Percentiles rank a stretch among this genome's conserved stretches.
phyloP scores from a whole-genome alignment of 1,284 basidiomycete species.

The Naganishia liquefaciens region DNA sequence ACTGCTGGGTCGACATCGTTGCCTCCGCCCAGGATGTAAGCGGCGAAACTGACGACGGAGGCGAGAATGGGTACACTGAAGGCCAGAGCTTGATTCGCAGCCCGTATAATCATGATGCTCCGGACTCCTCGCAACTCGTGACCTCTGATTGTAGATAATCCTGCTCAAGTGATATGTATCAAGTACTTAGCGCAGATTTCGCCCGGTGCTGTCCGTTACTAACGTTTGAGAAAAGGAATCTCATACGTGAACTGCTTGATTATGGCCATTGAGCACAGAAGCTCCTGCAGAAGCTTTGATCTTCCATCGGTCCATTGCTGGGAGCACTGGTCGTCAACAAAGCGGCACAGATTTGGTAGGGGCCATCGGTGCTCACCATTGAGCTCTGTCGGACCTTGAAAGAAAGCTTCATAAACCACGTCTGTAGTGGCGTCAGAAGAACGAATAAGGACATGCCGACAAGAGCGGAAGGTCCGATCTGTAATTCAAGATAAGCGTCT shows the following conservation, averaged over 20 bases:
- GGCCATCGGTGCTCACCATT: conserved; percentile 50
- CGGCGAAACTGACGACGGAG: conserved; percentile 72
- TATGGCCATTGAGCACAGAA: conserved; percentile 69
- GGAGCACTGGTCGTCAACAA: conserved; percentile 12
- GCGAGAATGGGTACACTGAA: conserved; percentile 67
- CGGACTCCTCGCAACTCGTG: conserved; percentile 63
- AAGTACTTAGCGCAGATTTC: too few relatives aligned
- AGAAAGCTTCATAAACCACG: conserved; percentile 68
- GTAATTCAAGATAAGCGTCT: conserved; percentile 6
- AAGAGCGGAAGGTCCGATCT: conserved; percentile 74
- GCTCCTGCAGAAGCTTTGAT: conserved; percentile 76
- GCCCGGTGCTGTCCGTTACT: conserved; percentile 35
- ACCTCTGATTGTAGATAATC: conserved; percentile 60
- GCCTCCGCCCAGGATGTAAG: conserved; percentile 66
- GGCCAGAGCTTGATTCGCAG: conserved; percentile 57
- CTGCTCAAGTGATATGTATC: conserved; percentile 45
- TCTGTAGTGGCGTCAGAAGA: conserved; percentile 68
- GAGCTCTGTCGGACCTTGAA: conserved; percentile 64
- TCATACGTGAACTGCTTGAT: conserved; percentile 77
- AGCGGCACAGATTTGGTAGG: background rate
- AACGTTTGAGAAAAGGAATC: conserved; percentile 64
- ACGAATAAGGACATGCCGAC: conserved; percentile 75
- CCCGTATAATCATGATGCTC: conserved; percentile 64
- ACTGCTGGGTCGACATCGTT: conserved; percentile 67
- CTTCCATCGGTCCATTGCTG: conserved; percentile 75